Evolutionary conservation across 1,284 basidiomycete genomes (phyloP).

Genomic region (Cryptococcus jaspeensis): DNA sequence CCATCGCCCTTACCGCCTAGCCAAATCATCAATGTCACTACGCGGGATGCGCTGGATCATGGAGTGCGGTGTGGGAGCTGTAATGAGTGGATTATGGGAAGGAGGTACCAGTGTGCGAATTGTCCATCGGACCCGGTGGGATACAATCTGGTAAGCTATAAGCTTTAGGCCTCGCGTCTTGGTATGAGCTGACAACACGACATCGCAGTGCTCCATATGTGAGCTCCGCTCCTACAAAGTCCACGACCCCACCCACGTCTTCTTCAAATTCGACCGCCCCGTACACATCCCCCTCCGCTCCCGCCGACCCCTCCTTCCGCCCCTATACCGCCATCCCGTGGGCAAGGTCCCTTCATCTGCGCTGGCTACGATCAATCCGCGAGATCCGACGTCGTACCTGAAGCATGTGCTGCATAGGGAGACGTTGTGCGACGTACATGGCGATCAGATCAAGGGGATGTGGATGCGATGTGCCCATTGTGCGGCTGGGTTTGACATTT

Average conservation of each 20-base stretch:
- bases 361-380: slow-evolving; percentile 52
- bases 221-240: slow-evolving; percentile 71
- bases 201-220: slow-evolving; percentile 67
- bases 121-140: slow-evolving; percentile 47
- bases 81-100: slow-evolving; percentile 48
- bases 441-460: slow-evolving; percentile 63
- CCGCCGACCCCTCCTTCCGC: slow-evolving; percentile 62
- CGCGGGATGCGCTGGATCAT: slow-evolving; percentile 44
- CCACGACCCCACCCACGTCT: slow-evolving; percentile 78
- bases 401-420: slow-evolving; percentile 61
- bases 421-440: slow-evolving; percentile 50
- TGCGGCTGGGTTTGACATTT: slow-evolving; percentile 66
- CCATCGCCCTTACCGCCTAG: slow-evolving; percentile 5
- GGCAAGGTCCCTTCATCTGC: slow-evolving; percentile 58
- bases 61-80: slow-evolving; percentile 41
- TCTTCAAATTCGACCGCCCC: slow-evolving; percentile 77
- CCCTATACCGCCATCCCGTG: slow-evolving; percentile 65
- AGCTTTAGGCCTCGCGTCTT: slow-evolving; percentile 7
- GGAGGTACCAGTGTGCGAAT: slow-evolving; percentile 51
- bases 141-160: slow-evolving; percentile 46
- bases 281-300: slow-evolving; percentile 69
- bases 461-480: slow-evolving; percentile 90
- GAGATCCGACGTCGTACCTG: slow-evolving; percentile 66
- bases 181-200: neutral
- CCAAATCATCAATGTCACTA: slow-evolving; percentile 9